Evolutionary conservation across 1,284 basidiomycete species (phyloP).

Genomic region (Pyrrhoderma noxium): DNA sequence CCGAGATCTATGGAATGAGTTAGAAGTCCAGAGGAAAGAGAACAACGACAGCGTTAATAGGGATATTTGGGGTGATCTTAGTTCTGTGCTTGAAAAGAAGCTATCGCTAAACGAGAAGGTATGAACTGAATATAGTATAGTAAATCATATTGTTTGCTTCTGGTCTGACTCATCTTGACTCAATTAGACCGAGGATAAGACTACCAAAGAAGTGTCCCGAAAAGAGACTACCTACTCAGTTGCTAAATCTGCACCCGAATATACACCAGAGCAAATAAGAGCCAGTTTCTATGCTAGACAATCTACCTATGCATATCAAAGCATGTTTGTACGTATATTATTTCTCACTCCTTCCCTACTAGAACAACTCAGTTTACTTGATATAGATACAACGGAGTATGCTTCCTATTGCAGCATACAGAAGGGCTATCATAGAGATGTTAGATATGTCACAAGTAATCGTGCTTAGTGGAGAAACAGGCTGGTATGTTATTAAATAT

Average conservation of each 20-base stretch:
- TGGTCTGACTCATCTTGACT: background rate
- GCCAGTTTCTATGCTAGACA: slow-evolving; percentile 56
- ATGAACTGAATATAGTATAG: too few relatives aligned
- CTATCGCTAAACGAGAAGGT: slow-evolving; percentile 3
- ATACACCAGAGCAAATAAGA: slow-evolving; percentile 34
- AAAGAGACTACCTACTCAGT: background rate
- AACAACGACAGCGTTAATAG: slow-evolving; percentile 64
- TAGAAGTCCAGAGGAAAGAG: slow-evolving; percentile 60
- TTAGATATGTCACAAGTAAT: slow-evolving; percentile 81
- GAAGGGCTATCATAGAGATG: slow-evolving; percentile 66
- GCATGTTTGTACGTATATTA: slow-evolving; percentile 70
- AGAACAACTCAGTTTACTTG: background rate
- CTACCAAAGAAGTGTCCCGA: background rate
- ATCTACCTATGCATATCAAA: slow-evolving; percentile 64
- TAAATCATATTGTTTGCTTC: background rate
- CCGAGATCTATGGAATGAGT: slow-evolving; percentile 90
- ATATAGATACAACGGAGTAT: slow-evolving; percentile 58
- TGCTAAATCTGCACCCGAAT: background rate
- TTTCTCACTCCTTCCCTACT: slow-evolving; percentile 1
- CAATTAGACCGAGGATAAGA: slow-evolving; percentile 1
- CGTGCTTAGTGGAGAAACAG: slow-evolving; percentile 95
- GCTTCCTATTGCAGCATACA: slow-evolving; percentile 86
- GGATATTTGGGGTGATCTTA: slow-evolving; percentile 60
- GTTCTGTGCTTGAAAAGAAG: slow-evolving; percentile 7
- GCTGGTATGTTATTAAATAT: slow-evolving; percentile 54